Evolutionary conservation across 768 basidiomycete species (phyloP), one percentile per base, ranked within the genome.

Genomic region (Dacryopinax primogenitus): DNA sequence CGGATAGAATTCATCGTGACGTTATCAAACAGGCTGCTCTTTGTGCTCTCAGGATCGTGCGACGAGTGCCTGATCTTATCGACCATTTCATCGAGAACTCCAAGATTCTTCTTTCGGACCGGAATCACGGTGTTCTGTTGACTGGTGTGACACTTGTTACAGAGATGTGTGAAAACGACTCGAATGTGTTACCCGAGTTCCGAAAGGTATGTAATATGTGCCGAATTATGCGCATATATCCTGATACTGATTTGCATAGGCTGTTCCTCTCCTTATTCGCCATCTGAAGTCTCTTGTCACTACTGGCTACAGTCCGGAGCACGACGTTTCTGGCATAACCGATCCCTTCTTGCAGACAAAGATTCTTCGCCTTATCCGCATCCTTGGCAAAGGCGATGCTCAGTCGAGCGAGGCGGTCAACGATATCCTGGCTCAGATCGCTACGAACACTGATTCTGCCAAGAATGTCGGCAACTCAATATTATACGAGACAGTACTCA

Each of bases 381-480:
- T 96, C n/a, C 83, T 98, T 28, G 96, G 95, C 7, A 85, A 79
- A 70, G 88, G 86, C 0, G 91, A 96, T 71, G 82, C 79, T 62
- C 84, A 86, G 71, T 91, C 94, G 4, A 94, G 91, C 70, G 95
- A 98, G 72, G 83, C 85, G 9, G 98, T 99, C 95, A 98, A 98
- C 73, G 96, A 99, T 75, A 95, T 99, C 67, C 77, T 98, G 62
- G 95, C 95, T 7, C 95, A 96, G 81, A 94, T 99, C 34, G 96
- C 96, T n/a, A 98, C 96, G 1, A 99, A 98, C 74, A 99, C 96
- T 0, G 96, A 99, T 71, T 88, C 89, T 3, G 85, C 89, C 4
- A 99, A 99, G 77, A 99, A 98, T 71, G 96, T 98, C 69, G 96
- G 96, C 63, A 98, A 97, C 75, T 87, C 95, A 2, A 97, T 99